These are phyloP conservation scores for Zalaria obscura DNA, from an alignment of 2,329 filamentous ascomycete species.

Conservation along the genomic window DNA sequence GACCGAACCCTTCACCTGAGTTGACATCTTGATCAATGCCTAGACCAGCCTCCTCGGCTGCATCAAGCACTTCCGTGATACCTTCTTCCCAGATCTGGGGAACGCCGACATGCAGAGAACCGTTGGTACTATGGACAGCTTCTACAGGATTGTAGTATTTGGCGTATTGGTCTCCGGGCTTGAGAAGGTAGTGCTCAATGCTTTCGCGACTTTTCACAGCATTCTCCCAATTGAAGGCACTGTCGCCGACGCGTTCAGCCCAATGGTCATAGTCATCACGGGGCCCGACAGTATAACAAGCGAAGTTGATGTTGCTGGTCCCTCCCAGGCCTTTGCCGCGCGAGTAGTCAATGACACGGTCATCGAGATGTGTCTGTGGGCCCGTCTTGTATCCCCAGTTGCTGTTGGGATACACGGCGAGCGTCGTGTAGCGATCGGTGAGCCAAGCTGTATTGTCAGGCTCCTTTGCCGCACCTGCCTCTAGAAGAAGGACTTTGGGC, in stretches of 20 bases:
- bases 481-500: conserved; percentile 44
- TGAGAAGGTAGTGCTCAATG: conserved; percentile 31
- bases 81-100: not conserved
- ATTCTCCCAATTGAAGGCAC: conserved; percentile 40
- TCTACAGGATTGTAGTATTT: not conserved
- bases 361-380: conserved; percentile 19
- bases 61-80: not conserved
- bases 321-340: conserved; percentile 34
- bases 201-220: conserved; percentile 36
- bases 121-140: not conserved
- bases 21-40: conserved; percentile 42
- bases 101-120: not conserved
- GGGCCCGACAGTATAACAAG: conserved; percentile 39
- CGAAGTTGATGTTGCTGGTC: conserved; percentile 28
- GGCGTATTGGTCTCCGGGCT: not conserved
- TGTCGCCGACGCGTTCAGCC: conserved; percentile 41
- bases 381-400: conserved; percentile 35
- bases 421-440: conserved; percentile 40
- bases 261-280: conserved; percentile 49
- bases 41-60: conserved; percentile 29
- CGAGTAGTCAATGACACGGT: conserved; percentile 25
- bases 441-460: conserved; percentile 33
- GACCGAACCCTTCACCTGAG: conserved; percentile 43
- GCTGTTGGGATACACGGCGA: conserved; percentile 34
- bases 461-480: conserved; percentile 41